Evolutionary conservation across 768 basidiomycete genomes (phyloP).

Genomic region (Tricholoma hemisulphureum): DNA sequence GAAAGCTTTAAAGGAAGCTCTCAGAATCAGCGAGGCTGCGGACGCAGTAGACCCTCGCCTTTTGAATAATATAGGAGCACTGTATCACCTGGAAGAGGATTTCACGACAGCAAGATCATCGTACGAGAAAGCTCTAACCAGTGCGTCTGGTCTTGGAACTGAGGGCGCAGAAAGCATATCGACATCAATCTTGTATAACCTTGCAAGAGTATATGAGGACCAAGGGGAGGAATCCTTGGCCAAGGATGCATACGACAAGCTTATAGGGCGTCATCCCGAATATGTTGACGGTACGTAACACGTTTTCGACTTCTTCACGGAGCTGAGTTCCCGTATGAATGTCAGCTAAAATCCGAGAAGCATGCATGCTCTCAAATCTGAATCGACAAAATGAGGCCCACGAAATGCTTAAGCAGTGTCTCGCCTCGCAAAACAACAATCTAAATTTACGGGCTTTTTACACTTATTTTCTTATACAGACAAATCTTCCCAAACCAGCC

Average conservation of each 20-base stretch:
- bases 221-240: conserved; percentile 70
- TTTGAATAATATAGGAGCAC: conserved; percentile 76
- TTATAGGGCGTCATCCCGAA: conserved; percentile 89
- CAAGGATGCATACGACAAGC: conserved; percentile 82
- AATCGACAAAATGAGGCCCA: conserved; percentile 82
- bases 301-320: background rate
- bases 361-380: conserved; percentile 68
- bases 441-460: conserved; percentile 91
- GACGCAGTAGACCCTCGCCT: conserved; percentile 62
- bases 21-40: conserved; percentile 55
- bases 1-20: conserved; percentile 71
- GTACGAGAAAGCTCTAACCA: conserved; percentile 75
- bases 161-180: conserved; percentile 66
- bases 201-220: conserved; percentile 90
- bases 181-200: conserved; percentile 86
- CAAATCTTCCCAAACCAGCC: conserved; percentile 65
- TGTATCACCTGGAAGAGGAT: conserved; percentile 70
- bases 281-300: conserved; percentile 83
- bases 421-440: conserved; percentile 72
- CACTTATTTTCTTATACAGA: conserved; percentile 87
- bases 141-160: conserved; percentile 43
- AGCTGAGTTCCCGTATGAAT: conserved; percentile 1
- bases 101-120: conserved; percentile 53
- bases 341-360: conserved; percentile 89
- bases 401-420: conserved; percentile 84